These are phyloP conservation scores for Dendryphion nanum DNA, from an alignment of 2,329 filamentous ascomycete species.

Conservation along the genomic window DNA sequence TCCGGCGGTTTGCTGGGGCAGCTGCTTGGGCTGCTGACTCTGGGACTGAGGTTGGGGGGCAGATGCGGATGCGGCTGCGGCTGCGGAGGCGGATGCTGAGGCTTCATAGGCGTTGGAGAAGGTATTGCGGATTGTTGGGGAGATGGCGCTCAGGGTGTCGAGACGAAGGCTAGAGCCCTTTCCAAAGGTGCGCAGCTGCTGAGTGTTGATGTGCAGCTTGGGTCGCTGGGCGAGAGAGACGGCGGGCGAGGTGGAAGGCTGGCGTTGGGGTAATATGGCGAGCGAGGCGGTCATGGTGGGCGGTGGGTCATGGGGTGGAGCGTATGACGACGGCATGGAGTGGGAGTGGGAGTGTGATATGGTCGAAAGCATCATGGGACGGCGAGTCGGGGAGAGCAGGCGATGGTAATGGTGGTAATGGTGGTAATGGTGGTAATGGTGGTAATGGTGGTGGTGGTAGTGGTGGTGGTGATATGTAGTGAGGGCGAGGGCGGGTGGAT, in stretches of 20 bases:
- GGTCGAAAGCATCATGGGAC: conserved; percentile 38
- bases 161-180: conserved; percentile 54
- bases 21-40: too few species aligned
- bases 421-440: not conserved
- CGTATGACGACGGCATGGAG: conserved; percentile 25
- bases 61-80: too few species aligned
- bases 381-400: conserved; percentile 1
- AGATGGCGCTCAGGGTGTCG: conserved; percentile 54
- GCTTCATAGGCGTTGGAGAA: conserved; percentile 60
- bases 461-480: not conserved
- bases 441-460: not conserved
- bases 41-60: too few species aligned
- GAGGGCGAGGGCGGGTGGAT: too few species aligned
- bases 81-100: conserved; percentile 22
- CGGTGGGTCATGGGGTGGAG: conserved; percentile 22
- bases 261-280: conserved; percentile 42
- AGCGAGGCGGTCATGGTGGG: conserved; percentile 45
- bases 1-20: conserved; percentile 10
- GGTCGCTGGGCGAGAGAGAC: conserved; percentile 44
- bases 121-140: conserved; percentile 61
- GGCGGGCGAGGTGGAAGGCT: conserved; percentile 14
- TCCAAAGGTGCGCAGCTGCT: conserved; percentile 50
- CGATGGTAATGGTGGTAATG: conserved; percentile 1
- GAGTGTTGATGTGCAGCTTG: conserved; percentile 62
- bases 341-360: conserved; percentile 33